These are phyloP conservation scores for Cyclostephanos tholiformis DNA, from an alignment of 108 stramenopile species.

Conservation along the genomic window DNA sequence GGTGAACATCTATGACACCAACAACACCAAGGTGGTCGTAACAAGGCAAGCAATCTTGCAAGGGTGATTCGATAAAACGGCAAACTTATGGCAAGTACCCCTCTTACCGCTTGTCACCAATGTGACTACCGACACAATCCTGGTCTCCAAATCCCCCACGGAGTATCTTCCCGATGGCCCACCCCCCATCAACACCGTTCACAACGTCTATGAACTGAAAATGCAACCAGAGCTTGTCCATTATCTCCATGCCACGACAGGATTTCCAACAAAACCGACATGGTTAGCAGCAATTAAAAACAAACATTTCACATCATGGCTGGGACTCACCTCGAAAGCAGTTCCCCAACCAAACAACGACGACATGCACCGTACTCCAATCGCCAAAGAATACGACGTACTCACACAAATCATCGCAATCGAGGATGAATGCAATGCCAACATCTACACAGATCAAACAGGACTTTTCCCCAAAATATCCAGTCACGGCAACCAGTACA, in stretches of 20 bases:
- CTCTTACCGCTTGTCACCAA: background rate
- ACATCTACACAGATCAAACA: too few species aligned
- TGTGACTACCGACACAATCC: background rate
- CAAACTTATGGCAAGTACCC: background rate
- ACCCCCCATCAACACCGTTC: too few species aligned
- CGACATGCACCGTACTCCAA: too few species aligned
- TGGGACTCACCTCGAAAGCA: background rate
- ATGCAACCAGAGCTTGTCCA: background rate
- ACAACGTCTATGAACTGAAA: too few species aligned
- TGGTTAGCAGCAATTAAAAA: background rate
- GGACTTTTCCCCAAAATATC: too few species aligned
- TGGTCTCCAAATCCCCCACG: background rate
- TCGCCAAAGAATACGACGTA: too few species aligned
- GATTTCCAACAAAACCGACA: background rate
- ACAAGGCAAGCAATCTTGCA: background rate
- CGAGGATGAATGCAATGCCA: too few species aligned
- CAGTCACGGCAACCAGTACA: too few species aligned
- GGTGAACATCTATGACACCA: background rate
- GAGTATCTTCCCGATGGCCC: too few species aligned
- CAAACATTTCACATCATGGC: background rate
- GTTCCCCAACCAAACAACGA: too few species aligned
- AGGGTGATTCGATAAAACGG: background rate
- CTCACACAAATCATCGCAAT: too few species aligned
- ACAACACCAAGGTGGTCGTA: background rate
- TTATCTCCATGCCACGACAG: too few species aligned